A percentile compares a stretch with the other conserved stretches of the same genome.
These are phyloP conservation scores for Xylaria nigripes DNA, from an alignment of 495 filamentous ascomycete genomes.

Conservation along the genomic window DNA sequence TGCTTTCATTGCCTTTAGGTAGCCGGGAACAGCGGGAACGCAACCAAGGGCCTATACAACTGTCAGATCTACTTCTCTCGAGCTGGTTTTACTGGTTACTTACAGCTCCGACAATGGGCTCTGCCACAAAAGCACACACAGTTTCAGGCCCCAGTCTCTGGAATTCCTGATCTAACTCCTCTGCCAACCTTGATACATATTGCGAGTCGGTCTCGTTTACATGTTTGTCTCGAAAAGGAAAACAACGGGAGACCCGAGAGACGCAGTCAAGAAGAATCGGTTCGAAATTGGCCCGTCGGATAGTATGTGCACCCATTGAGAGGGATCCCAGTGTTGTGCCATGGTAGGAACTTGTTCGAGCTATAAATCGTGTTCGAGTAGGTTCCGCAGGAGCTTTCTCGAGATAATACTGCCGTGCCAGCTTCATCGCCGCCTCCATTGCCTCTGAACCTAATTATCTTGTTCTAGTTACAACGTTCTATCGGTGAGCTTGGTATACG, in stretches of 20 bases:
- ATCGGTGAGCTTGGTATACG: slow-evolving; percentile 9
- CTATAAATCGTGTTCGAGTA: slow-evolving; percentile 40
- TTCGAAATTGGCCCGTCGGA: slow-evolving; percentile 48
- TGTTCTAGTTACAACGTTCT: neutral
- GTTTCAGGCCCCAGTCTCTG: slow-evolving; percentile 53
- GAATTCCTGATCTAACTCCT: slow-evolving; percentile 63
- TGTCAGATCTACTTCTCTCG: neutral
- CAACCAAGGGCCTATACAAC: slow-evolving; percentile 56
- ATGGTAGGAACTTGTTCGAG: slow-evolving; percentile 53
- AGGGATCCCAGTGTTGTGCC: slow-evolving; percentile 55
- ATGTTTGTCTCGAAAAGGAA: slow-evolving; percentile 32
- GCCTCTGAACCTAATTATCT: slow-evolving; percentile 44
- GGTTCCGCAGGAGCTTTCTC: slow-evolving; percentile 42
- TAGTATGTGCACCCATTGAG: slow-evolving; percentile 46
- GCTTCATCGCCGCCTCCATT: slow-evolving; percentile 56
- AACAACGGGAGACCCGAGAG: slow-evolving; percentile 53
- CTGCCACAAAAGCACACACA: slow-evolving; percentile 61
- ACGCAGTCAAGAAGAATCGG: slow-evolving; percentile 48
- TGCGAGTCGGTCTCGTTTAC: slow-evolving; percentile 21
- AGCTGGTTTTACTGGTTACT: neutral
- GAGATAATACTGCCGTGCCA: slow-evolving; percentile 54
- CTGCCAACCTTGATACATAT: slow-evolving; percentile 44
- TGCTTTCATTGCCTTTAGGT: slow-evolving; percentile 53
- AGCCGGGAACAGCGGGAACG: slow-evolving; percentile 53
- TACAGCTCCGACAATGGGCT: slow-evolving; percentile 44